Conservation (phyloP, 2,329 filamentous ascomycete genomes). For the Xylariales sp. region DNA sequence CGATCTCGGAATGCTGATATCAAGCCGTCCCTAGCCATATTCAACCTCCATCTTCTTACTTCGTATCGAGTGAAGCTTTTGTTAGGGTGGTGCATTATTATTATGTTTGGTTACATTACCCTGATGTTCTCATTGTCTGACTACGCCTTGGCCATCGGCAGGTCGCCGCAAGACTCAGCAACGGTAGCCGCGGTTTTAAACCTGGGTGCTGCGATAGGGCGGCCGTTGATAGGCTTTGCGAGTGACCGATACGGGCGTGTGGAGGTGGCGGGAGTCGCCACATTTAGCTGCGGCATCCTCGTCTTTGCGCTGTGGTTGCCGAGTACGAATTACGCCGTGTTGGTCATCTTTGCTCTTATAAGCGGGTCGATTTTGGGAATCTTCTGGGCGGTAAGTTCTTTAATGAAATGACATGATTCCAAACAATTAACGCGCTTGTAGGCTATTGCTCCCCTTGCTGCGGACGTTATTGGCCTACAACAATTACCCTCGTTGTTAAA, state of each 20-base stretch:
- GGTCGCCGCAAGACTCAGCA: slow-evolving; percentile 17
- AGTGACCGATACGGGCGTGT: slow-evolving; percentile 20
- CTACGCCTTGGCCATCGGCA: slow-evolving; percentile 9
- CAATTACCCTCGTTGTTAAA: slow-evolving; percentile 15
- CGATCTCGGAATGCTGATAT: slow-evolving; percentile 14
- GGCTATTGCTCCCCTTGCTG: slow-evolving; percentile 8
- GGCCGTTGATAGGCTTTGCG: slow-evolving; percentile 8
- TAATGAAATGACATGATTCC: too few species aligned
- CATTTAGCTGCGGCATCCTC: slow-evolving; percentile 14
- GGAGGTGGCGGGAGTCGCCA: slow-evolving; percentile 14
- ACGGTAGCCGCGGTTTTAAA: slow-evolving; percentile 19
- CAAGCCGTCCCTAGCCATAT: neutral
- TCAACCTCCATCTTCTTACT: slow-evolving; percentile 11
- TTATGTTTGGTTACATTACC: slow-evolving; percentile 29
- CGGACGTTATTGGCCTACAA: slow-evolving; percentile 14
- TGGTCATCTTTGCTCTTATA: slow-evolving; percentile 10
- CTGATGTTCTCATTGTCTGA: slow-evolving; percentile 23
- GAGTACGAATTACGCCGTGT: neutral
- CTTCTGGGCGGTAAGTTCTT: slow-evolving; percentile 14
- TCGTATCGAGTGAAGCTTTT: slow-evolving; percentile 2
- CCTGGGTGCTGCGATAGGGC: slow-evolving; percentile 15
- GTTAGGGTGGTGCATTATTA: slow-evolving; percentile 13
- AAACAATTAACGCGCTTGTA: neutral
- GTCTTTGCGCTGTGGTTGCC: slow-evolving; percentile 14
- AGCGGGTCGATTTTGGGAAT: slow-evolving; percentile 18